Evolutionary conservation across 495 filamentous ascomycete genomes (phyloP).

Genomic region (Viridothelium virens): DNA sequence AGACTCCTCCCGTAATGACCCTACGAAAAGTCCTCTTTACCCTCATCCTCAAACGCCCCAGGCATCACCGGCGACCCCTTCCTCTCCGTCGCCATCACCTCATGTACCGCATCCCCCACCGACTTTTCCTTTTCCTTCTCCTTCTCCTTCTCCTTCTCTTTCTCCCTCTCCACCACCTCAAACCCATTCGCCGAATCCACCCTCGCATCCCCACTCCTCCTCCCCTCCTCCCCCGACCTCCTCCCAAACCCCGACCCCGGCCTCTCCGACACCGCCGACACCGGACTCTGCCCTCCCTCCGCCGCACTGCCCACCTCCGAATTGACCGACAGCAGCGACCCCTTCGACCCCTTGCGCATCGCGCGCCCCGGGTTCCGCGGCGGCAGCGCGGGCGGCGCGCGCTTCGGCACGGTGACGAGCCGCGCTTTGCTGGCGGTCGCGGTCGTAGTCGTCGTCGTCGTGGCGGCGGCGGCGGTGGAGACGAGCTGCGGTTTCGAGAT

Average conservation of each 20-base stretch:
- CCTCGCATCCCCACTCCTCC: not conserved
- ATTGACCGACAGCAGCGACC: not conserved
- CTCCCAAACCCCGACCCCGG: not conserved
- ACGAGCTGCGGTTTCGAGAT: slow-evolving; percentile 28
- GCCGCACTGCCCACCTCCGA: not conserved
- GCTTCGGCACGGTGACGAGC: slow-evolving; percentile 33
- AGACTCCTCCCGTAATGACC: not conserved
- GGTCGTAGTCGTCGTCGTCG: too few species aligned
- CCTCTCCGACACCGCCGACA: not conserved
- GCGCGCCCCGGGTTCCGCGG: slow-evolving; percentile 33
- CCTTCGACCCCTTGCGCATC: slow-evolving; percentile 16
- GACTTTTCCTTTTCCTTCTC: not conserved
- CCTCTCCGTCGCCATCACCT: not conserved
- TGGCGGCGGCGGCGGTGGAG: too few species aligned
- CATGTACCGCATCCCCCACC: not conserved
- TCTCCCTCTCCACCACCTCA: not conserved
- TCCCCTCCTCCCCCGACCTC: not conserved
- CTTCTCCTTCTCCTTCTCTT: not conserved
- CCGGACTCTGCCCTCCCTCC: not conserved
- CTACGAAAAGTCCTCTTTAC: slow-evolving; percentile 6
- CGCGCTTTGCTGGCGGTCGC: too few species aligned
- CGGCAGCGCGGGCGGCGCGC: slow-evolving; percentile 31
- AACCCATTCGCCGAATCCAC: slow-evolving; percentile 9
- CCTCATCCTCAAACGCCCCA: slow-evolving; percentile 6
- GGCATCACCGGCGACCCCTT: not conserved